phyloP scores from a whole-genome alignment of 805 yeast genomes.

The Yarrowia sp. region DNA sequence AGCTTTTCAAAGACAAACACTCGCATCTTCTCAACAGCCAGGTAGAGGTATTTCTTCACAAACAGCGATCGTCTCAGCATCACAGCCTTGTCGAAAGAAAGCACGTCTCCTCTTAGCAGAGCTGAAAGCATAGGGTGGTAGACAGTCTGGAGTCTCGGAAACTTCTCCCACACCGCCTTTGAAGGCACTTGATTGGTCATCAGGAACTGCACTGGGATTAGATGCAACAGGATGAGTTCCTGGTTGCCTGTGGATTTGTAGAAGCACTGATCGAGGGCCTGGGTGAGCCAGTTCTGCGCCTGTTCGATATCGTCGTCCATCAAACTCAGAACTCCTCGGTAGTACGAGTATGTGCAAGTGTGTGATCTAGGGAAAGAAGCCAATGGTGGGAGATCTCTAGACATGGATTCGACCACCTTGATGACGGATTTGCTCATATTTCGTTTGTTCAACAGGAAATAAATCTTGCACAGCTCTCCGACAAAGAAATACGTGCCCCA shows the following conservation, averaged over 20 bases:
- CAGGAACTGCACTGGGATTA: constrained; percentile 63
- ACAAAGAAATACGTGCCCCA: constrained; percentile 73
- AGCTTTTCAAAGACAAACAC: constrained; percentile 60
- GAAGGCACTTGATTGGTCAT: constrained; percentile 56
- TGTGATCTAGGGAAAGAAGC: constrained; percentile 57
- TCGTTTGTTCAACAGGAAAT: constrained; percentile 66
- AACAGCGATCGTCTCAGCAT: constrained; percentile 57
- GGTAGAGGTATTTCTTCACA: constrained; percentile 65
- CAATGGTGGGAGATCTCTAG: constrained; percentile 60
- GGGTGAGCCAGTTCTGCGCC: constrained; percentile 60
- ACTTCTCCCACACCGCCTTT: constrained; percentile 51
- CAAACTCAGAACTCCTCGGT: constrained; percentile 68
- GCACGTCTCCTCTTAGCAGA: constrained; percentile 62
- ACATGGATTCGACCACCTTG: constrained; percentile 66
- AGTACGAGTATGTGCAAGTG: constrained; percentile 68
- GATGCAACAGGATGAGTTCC: constrained; percentile 60
- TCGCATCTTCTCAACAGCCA: constrained; percentile 62
- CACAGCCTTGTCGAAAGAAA: constrained; percentile 57
- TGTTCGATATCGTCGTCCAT: constrained; percentile 65
- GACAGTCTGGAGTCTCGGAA: constrained; percentile 53
- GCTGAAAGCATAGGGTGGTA: constrained; percentile 61
- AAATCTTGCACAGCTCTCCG: constrained; percentile 70
- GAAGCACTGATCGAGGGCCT: constrained; percentile 56
- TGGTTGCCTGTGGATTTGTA: constrained; percentile 48
- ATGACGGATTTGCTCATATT: constrained; percentile 79